phyloP scores from a whole-genome alignment of 768 basidiomycete genomes.

The Russula earlei region DNA sequence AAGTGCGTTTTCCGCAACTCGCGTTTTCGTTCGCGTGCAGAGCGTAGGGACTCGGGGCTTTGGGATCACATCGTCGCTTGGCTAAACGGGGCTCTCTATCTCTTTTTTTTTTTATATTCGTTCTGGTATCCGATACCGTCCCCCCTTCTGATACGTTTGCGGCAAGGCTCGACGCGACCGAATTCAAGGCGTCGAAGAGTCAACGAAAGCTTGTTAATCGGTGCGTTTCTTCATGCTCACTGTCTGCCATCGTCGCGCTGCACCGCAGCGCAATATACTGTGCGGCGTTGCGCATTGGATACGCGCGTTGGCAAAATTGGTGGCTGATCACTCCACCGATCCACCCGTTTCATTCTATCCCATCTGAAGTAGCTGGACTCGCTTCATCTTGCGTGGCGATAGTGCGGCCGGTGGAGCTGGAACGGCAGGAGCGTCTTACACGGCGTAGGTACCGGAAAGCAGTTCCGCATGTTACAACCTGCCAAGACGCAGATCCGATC shows the following conservation, averaged over 20 bases:
- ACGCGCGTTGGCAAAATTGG: not conserved
- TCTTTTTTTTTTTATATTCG: not conserved
- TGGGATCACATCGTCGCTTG: not conserved
- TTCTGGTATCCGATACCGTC: not conserved
- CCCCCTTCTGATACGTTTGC: not conserved
- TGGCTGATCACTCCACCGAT: not conserved
- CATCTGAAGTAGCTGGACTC: slow-evolving; percentile 51
- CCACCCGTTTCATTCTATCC: not conserved
- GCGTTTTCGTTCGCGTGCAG: not conserved
- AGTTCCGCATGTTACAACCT: not conserved
- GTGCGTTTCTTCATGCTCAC: slow-evolving; percentile 29
- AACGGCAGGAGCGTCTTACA: slow-evolving; percentile 17
- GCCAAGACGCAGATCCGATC: not conserved
- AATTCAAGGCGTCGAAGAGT: slow-evolving; percentile 61
- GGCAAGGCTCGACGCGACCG: slow-evolving; percentile 51
- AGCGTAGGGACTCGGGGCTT: not conserved
- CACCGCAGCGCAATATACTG: not conserved
- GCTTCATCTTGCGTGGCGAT: slow-evolving; percentile 45
- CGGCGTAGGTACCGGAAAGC: slow-evolving; percentile 4
- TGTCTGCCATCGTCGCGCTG: not conserved
- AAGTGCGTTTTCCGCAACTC: slow-evolving; percentile 38
- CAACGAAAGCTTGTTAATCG: slow-evolving; percentile 69
- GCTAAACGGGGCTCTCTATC: not conserved
- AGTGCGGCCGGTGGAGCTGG: slow-evolving; percentile 20
- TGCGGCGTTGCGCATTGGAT: not conserved